Evolutionary conservation across 2,329 filamentous ascomycete genomes (phyloP).

Genomic region (Cercospora sp.): DNA sequence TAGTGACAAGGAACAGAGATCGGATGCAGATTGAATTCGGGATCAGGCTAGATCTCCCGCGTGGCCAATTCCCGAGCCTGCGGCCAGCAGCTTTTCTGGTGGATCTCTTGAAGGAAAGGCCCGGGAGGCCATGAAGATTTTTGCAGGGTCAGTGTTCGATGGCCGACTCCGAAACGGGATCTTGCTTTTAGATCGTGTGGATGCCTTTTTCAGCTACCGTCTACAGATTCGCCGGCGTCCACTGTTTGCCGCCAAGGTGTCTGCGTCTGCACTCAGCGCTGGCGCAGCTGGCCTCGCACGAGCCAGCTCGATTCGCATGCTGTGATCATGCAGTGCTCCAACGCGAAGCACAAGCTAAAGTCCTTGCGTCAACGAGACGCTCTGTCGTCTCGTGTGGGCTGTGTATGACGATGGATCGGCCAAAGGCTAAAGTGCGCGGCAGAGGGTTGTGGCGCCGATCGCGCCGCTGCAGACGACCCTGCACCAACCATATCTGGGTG

Average conservation of each 20-base stretch:
- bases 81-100: neutral
- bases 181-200: neutral
- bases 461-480: neutral
- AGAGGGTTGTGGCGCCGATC: conserved; percentile 15
- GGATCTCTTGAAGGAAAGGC: neutral
- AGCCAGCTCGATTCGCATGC: neutral
- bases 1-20: conserved; percentile 22
- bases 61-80: conserved; percentile 13
- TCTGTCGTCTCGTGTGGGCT: conserved; percentile 1
- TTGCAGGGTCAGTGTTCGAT: neutral
- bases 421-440: conserved; percentile 1
- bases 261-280: neutral
- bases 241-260: neutral
- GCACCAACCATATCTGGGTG: neutral
- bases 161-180: conserved; percentile 6
- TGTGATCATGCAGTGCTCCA: neutral
- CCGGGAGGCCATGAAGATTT: conserved; percentile 6
- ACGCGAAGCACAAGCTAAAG: neutral
- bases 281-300: neutral
- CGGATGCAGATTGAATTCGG: conserved; percentile 19
- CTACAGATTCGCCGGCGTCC: neutral
- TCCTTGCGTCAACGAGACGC: conserved; percentile 1
- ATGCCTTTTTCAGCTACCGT: neutral
- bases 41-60: conserved; percentile 18
- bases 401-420: conserved; percentile 17